A percentile compares a stretch with the other conserved stretches of the same genome.
phyloP scores from a whole-genome alignment of 129 eudicot genomes.

The Smallanthus sonchifolius region DNA sequence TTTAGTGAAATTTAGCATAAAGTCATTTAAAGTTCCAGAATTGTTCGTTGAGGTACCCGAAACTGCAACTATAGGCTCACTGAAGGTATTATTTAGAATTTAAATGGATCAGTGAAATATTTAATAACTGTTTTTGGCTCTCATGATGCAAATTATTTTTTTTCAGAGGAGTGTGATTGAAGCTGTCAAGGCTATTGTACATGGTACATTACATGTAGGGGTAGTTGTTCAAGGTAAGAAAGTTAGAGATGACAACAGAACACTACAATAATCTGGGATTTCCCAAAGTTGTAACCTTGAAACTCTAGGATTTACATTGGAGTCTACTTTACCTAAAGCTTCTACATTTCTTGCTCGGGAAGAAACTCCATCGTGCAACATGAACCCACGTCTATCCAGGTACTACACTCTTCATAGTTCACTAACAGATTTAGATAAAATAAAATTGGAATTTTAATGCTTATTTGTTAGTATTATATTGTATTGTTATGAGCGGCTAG shows the following conservation, averaged over 20 bases:
- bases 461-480: not conserved
- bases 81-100: slow-evolving; percentile 50
- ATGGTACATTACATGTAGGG: slow-evolving; percentile 78
- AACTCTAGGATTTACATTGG: slow-evolving; percentile 66
- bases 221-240: slow-evolving; percentile 85
- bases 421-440: not conserved
- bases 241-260: slow-evolving; percentile 80
- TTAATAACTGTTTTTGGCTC: not conserved
- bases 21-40: slow-evolving; percentile 94
- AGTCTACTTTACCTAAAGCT: slow-evolving; percentile 50
- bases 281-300: slow-evolving; percentile 49
- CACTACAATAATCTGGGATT: slow-evolving; percentile 82
- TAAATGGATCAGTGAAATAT: not conserved
- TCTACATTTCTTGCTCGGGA: slow-evolving; percentile 37
- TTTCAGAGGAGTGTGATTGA: slow-evolving; percentile 79
- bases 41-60: slow-evolving; percentile 91
- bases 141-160: not conserved
- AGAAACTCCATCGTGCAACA: slow-evolving; percentile 40
- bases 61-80: slow-evolving; percentile 83
- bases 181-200: slow-evolving; percentile 72
- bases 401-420: slow-evolving; percentile 12
- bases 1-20: slow-evolving; percentile 85
- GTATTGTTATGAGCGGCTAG: not conserved
- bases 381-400: slow-evolving; percentile 43
- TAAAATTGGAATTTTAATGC: not conserved